A percentile compares a stretch with the other conserved stretches of the same genome.
Evolutionary conservation across 2,329 filamentous ascomycete species (phyloP).

Genomic region (Sporothrix pseudoabietina): DNA sequence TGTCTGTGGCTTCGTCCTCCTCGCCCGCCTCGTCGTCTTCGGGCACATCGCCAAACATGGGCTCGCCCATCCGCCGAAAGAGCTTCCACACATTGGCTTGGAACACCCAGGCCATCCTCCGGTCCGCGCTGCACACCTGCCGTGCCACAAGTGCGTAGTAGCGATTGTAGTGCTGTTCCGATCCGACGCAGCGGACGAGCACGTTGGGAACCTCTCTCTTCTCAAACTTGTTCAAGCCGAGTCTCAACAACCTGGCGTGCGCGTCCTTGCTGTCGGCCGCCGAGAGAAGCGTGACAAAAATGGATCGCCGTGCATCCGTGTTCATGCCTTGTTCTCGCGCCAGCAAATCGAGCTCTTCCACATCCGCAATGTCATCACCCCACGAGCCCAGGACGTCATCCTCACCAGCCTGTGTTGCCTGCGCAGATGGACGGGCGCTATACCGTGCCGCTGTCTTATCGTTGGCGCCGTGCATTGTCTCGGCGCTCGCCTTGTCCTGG

Average conservation of each 20-base stretch:
- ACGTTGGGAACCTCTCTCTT: constrained; percentile 85
- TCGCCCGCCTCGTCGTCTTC: constrained; percentile 55
- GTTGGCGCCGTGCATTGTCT: background rate
- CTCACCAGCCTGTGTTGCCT: constrained; percentile 42
- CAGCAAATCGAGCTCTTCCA: constrained; percentile 58
- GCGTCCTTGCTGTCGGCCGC: constrained; percentile 83
- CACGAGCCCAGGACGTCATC: constrained; percentile 42
- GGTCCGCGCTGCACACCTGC: constrained; percentile 69
- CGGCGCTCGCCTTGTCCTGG: constrained; percentile 31
- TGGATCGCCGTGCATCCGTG: constrained; percentile 82
- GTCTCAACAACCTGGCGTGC: constrained; percentile 74
- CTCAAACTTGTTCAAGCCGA: constrained; percentile 83
- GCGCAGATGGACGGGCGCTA: constrained; percentile 34
- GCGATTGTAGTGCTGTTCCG: constrained; percentile 83
- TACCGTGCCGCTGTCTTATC: constrained; percentile 37
- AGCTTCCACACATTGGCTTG: constrained; percentile 85
- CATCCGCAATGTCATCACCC: constrained; percentile 64
- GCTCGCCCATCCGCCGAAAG: constrained; percentile 83
- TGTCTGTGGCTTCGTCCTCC: constrained; percentile 51
- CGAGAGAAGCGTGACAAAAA: constrained; percentile 89
- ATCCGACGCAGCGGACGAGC: constrained; percentile 81
- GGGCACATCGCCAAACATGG: constrained; percentile 66
- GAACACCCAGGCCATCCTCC: constrained; percentile 78
- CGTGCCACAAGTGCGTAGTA: constrained; percentile 88
- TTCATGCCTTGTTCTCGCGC: constrained; percentile 83